Evolutionary conservation across 371 early-diverging fungal species (phyloP).

Genomic region (Mucor velutinosus): DNA sequence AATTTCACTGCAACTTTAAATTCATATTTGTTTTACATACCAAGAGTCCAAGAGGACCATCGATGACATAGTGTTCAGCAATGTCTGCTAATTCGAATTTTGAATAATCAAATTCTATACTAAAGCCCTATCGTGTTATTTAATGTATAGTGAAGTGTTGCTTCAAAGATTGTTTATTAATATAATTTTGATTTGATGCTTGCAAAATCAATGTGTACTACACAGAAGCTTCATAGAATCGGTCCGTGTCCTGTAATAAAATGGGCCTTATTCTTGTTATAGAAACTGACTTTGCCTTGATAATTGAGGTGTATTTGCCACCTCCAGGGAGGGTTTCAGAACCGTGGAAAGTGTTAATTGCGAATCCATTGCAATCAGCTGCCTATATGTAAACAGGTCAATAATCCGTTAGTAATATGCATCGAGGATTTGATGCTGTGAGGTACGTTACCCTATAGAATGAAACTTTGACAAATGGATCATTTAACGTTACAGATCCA

Average conservation of each 20-base stretch:
- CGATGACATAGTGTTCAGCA: too few species aligned
- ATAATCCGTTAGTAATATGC: too few species aligned
- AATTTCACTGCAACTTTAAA: too few species aligned
- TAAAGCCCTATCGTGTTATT: too few species aligned
- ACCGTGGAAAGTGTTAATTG: neutral
- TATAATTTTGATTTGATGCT: too few species aligned
- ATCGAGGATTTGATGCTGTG: neutral
- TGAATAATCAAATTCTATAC: too few species aligned
- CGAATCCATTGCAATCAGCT: neutral
- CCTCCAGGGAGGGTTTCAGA: neutral
- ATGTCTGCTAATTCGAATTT: too few species aligned
- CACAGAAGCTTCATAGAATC: neutral
- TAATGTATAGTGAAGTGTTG: neutral
- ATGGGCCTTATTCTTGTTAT: neutral
- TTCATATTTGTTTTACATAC: too few species aligned
- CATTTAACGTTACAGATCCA: neutral
- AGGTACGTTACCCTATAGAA: neutral
- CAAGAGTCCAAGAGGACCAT: too few species aligned
- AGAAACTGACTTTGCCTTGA: neutral
- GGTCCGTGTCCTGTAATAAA: neutral
- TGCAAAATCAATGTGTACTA: neutral
- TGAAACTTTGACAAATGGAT: neutral
- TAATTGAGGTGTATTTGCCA: neutral
- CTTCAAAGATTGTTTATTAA: neutral
- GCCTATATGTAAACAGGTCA: neutral